A percentile compares a stretch with the other conserved stretches of the same genome.
These are phyloP conservation scores for Citrus unshiu DNA, from an alignment of 345 rosid species.

Conservation along the genomic window DNA sequence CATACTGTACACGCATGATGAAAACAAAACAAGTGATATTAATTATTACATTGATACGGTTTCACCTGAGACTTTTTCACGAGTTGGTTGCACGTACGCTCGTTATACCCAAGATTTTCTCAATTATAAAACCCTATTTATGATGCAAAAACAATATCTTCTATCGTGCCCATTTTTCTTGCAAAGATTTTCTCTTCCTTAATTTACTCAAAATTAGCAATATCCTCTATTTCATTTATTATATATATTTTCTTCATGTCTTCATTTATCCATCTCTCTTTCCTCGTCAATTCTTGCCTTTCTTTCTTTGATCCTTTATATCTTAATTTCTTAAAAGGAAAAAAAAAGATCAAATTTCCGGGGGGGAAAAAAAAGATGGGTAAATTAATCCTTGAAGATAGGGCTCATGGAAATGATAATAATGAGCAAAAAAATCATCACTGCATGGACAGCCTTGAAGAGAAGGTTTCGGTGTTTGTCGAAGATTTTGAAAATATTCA, in stretches of 20 bases:
- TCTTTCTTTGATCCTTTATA: background rate
- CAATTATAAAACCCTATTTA: background rate
- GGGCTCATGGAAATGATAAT: conserved; percentile 12
- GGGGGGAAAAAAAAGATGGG: background rate
- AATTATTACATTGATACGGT: too few species aligned
- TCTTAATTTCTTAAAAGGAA: background rate
- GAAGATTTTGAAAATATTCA: conserved; percentile 4
- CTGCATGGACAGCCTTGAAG: conserved; percentile 28
- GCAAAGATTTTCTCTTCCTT: background rate
- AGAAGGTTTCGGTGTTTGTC: conserved; percentile 23
- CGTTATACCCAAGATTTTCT: too few species aligned
- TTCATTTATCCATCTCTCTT: background rate
- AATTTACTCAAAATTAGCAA: too few species aligned
- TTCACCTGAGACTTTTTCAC: too few species aligned
- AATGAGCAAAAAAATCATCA: background rate
- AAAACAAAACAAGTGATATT: too few species aligned
- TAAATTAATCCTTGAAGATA: background rate
- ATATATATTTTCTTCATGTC: background rate
- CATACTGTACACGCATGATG: too few species aligned
- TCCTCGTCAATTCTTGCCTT: background rate
- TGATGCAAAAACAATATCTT: background rate
- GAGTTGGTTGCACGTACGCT: too few species aligned
- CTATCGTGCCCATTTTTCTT: background rate
- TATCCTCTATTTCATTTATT: background rate
- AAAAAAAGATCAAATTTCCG: too few species aligned